Percentiles rank a stretch among this genome's conserved stretches.
These are phyloP conservation scores for Penicillium taxi DNA, from an alignment of 495 filamentous ascomycete species.

Conservation along the genomic window DNA sequence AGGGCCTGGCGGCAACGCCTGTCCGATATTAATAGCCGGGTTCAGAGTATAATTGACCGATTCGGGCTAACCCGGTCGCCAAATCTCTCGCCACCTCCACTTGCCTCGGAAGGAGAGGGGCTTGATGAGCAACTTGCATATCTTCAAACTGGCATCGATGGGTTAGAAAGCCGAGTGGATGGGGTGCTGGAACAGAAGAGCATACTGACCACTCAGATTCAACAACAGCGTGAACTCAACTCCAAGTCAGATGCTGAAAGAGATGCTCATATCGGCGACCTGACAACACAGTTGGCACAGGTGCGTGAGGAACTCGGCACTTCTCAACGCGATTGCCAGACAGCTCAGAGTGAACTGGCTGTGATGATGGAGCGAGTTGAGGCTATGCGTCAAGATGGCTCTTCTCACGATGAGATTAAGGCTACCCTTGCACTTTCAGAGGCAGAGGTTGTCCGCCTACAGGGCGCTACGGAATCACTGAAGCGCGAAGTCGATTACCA, in stretches of 20 bases:
- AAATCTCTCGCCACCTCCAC: constrained; percentile 41
- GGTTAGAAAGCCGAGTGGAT: constrained; percentile 50
- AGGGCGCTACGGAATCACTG: constrained; percentile 21
- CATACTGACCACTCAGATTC: constrained; percentile 78
- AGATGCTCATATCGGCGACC: constrained; percentile 44
- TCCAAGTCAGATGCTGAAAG: constrained; percentile 53
- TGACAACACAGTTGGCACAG: constrained; percentile 43
- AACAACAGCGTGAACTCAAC: constrained; percentile 85
- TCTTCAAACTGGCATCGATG: constrained; percentile 61
- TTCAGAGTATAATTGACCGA: constrained; percentile 43
- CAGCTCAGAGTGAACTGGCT: constrained; percentile 35
- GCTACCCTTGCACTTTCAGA: constrained; percentile 44
- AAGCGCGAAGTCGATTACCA: constrained; percentile 22
- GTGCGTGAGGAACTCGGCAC: constrained; percentile 32
- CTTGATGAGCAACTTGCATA: constrained; percentile 48
- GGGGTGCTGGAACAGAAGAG: constrained; percentile 74
- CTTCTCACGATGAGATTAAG: constrained; percentile 17
- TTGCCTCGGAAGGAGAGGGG: constrained; percentile 32
- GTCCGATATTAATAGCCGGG: constrained; percentile 41
- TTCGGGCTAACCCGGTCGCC: constrained; percentile 38
- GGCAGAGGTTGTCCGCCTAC: constrained; percentile 40
- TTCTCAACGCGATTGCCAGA: constrained; percentile 32
- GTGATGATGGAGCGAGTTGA: constrained; percentile 42
- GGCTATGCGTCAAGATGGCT: constrained; percentile 27
- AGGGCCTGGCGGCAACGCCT: constrained; percentile 38